Evolutionary conservation across 441 rosid genomes (phyloP), one percentile per base, ranked within the genome.

Genomic region (Eutrema salsugineum): DNA sequence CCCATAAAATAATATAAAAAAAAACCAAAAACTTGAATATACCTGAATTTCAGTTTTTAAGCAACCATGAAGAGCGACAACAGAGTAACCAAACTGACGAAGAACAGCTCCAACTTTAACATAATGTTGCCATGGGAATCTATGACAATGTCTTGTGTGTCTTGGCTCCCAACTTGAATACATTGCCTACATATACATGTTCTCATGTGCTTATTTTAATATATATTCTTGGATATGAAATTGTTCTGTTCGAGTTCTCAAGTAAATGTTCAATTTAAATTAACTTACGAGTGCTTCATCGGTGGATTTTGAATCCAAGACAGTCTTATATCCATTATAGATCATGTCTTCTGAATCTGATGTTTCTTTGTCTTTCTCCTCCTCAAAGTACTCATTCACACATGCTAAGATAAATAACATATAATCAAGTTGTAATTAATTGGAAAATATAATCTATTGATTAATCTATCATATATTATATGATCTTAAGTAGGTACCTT

Each of bases 111-210:
- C 98, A 63, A 91, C 40, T 79, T 91, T 88, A 32, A 89, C 84
- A 54, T 93, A 91, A 42, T 87, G 93, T 63, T 83, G 84, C 87
- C 91, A 84, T 11, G 98, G 98, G 42, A 82, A 86, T 57, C 72
- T 84, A 79, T 80, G 63, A 35, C 93, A 83, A 35, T 75, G 84
- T 42, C 81, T 74, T 0, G 90, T 82, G 66, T 84, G 88, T 78
- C 93, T 85, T 2, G 93, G 93, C 79, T 89, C 98, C 97, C 97
- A 91, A 58, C 91, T 84, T 20, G 97, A 90, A 80, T 85, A 83
- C 22, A 83, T 64, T 11, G 92, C 98, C 96, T 90, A 19, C 22
- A 32, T 22, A 27, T 16, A 33, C 36, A n/a, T n/a, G n/a, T n/a
- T n/a, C n/a, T n/a, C n/a, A n/a, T n/a, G n/a, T n/a, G n/a, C n/a